Conservation (phyloP, 345 rosid genomes). For the Dimocarpus longan region DNA sequence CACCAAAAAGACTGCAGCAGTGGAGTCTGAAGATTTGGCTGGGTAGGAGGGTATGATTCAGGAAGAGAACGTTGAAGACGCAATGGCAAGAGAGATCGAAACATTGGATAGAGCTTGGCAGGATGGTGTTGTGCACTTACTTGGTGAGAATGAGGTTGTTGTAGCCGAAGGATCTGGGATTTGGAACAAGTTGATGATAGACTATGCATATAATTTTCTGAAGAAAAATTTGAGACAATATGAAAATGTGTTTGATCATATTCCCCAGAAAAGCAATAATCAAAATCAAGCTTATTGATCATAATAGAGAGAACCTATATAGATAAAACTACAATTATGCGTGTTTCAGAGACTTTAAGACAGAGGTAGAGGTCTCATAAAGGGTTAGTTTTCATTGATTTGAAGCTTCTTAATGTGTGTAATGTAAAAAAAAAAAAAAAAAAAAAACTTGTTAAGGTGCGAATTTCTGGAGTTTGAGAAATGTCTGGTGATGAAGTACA, state of each 20-base stretch:
- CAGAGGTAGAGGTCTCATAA: no score
- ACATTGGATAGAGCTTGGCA: conserved; percentile 36
- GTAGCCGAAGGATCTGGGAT: conserved; percentile 36
- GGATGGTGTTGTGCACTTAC: conserved; percentile 44
- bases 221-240: conserved; percentile 40
- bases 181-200: conserved; percentile 33
- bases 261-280: conserved; percentile 36
- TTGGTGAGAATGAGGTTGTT: conserved; percentile 49
- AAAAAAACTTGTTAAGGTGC: no score
- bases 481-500: not conserved
- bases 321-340: no score
- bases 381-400: no score
- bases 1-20: not conserved
- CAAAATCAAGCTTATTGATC: no score
- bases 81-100: conserved; percentile 16
- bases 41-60: not conserved
- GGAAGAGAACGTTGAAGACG: conserved; percentile 22
- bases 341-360: no score
- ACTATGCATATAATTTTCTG: conserved; percentile 43
- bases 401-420: no score
- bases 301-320: no score
- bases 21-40: not conserved
- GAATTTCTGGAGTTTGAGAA: not conserved
- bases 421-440: no score
- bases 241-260: conserved; percentile 28